Base-by-base conservation (phyloP, 2,329 filamentous ascomycete genomes). In the Fusarium illudens region DNA sequence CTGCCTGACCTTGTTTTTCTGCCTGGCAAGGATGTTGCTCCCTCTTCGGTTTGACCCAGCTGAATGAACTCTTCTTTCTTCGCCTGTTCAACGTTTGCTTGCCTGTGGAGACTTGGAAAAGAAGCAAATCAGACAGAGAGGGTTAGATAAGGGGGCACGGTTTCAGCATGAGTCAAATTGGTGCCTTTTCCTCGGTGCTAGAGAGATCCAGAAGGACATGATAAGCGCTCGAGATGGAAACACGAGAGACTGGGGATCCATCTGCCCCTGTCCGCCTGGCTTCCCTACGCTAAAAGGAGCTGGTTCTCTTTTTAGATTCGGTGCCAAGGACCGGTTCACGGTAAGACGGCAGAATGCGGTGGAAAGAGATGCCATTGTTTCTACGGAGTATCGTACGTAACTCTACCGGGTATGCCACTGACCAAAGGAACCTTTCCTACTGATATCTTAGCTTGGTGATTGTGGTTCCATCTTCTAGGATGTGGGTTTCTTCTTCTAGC, bases 391-490 rank as follows among this genome's bases (percentile, higher is more conserved):
- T n/a, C n/a, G n/a, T n/a, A n/a, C n/a, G n/a, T n/a, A n/a, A n/a
- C n/a, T n/a, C n/a, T n/a, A n/a, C n/a, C n/a, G n/a, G n/a, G n/a
- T n/a, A 36, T 36, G n/a, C 34, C n/a, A 36, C 34, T 15, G 34
- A 34, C 10, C 4, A n/a, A n/a, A n/a, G n/a, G n/a, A n/a, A 32
- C 20, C 22, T 48, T 34, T 53, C 51, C 56, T 57, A 60, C 11
- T 53, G 50, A 22, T 72, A 56, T 78, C 78, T 19, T 8, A 92
- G 79, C 63, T 83, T 87, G 1, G 87, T 92, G 53, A 93, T 84
- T 2, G 83, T 84, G 1, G 89, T 93, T 0, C 91, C 91, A 76
- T 93, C 91, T 20, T 83, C 81, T 19, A 93, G 76, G 0, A 88
- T 79, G 34, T 86, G 85, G 3, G 80, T 80, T 58, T 86, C 83